phyloP scores from a whole-genome alignment of 2,329 filamentous ascomycete species.

The Botrytis sinoallii region DNA sequence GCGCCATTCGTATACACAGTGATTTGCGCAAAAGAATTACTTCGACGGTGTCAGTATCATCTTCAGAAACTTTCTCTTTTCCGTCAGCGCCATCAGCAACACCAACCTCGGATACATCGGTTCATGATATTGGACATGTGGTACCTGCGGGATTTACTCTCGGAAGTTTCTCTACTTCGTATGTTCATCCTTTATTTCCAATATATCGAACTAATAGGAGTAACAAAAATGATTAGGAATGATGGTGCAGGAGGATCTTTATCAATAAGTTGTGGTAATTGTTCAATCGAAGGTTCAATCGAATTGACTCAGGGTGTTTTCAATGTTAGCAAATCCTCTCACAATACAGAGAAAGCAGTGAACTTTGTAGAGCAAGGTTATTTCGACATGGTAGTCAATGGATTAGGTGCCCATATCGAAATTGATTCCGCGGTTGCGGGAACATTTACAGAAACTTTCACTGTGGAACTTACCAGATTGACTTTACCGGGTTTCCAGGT shows the following conservation, averaged over 20 bases:
- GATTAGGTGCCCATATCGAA: slow-evolving; percentile 16
- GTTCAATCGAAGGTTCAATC: neutral
- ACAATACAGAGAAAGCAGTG: neutral
- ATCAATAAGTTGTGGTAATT: slow-evolving; percentile 13
- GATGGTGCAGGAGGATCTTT: neutral
- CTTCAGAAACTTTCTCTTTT: neutral
- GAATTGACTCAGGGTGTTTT: slow-evolving; percentile 12
- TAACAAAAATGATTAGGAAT: neutral
- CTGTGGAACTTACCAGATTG: neutral
- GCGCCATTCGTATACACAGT: slow-evolving; percentile 17
- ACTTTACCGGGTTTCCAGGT: slow-evolving; percentile 10
- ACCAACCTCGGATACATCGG: neutral
- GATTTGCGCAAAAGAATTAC: neutral
- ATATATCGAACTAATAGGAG: too few relatives aligned
- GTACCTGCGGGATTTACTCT: neutral
- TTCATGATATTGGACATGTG: neutral
- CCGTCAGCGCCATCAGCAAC: neutral
- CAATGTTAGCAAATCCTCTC: neutral
- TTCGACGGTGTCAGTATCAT: neutral
- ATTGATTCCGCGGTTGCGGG: neutral
- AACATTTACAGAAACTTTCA: neutral
- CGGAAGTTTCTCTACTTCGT: neutral
- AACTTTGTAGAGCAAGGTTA: slow-evolving; percentile 16
- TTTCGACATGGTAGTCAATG: slow-evolving; percentile 7
- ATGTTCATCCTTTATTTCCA: neutral